Evolutionary conservation across 2,329 filamentous ascomycete genomes (phyloP), one percentile per base, ranked within the genome.

Genomic region (Xylariomycetidae sp.): DNA sequence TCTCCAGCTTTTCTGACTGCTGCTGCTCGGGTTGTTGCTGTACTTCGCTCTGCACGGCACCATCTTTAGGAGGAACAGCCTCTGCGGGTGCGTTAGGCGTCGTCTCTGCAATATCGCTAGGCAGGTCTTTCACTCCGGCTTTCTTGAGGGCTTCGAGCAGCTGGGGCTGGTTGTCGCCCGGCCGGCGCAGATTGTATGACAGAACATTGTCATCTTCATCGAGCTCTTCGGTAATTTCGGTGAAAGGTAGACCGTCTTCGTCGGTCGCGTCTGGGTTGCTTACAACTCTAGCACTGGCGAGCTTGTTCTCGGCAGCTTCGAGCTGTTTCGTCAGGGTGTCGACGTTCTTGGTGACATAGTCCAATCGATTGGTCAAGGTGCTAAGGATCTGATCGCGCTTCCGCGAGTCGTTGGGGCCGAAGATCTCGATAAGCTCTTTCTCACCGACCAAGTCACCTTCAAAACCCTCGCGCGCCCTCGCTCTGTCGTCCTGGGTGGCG

Each of bases 181-280:
- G 82, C n/a, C 65, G 74, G 23, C 78, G 75, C 19, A 82, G 63
- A 35, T 66, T 74, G 47, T 73, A 78, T 0, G 76, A 84, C 31
- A 95, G 60, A 4, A 96, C 74, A 50, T 94, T 92, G 35, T 81
- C 92, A 9, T 94, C 76, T 7, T 95, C 89, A 52, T 96, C 92
- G 16, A 96, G 67, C 62, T 94, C 79, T 60, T 98, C 92, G 34
- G 87, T 69, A 44, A 98, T 96, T 49, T 96, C 92, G 19, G 84
- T 89, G 38, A 96, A 74, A 0, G 88, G 85, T 32, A 88, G 65
- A 1, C 79, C 80, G 10, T 79, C 78, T 39, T 84, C 82, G 39
- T 83, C 78, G 32, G 66, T 68, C 27, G 71, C 67, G 34, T 79
- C 76, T 1, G 79, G 73, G 16, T 79, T 70, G 35, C 70, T 73